Evolutionary conservation across 192 early-diverging fungal species (phyloP), one percentile per base, ranked within the genome.

Genomic region (Gamsiella multidivaricata): DNA sequence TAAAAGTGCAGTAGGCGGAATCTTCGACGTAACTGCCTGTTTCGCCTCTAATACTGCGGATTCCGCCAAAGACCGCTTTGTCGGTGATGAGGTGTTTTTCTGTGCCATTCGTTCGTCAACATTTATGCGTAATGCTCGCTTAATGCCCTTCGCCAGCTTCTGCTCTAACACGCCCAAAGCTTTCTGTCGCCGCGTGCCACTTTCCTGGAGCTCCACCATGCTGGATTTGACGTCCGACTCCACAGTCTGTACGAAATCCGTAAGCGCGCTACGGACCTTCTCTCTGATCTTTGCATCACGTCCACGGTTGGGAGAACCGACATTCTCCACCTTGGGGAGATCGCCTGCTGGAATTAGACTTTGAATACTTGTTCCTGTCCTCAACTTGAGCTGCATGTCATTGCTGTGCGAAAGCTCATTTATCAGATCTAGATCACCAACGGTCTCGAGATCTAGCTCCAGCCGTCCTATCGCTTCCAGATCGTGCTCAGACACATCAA

Each of bases 141-240:
- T 78, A 46, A 78, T 78, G 17, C 64, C 60, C 25, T 62, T 25
- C 0, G 69, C 54, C 3, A 78, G 60, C 37, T 69, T 31, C n/a
- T 54, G 36, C 18, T 78, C 74, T 29, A 78, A 11, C 5, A 18
- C 61, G 22, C 47, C 46, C 29, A 78, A 33, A 12, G 5, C 59
- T 8, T 33, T 43, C 43, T 78, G 74, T 25, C 39, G 52, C 18
- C 39, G 42, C 2, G 52, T 78, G 2, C 36, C 33, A 25, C 22
- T 33, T 8, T 49, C 18, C 1, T 33, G 10, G 12, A 59, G 25
- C 31, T 54, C 54, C 18, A 50, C 54, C 9, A 25, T 2, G 8
- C 17, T 47, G 10, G 3, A 23, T 0, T 50, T 37, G 5, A 18
- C 22, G 9, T 33, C 10, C 5, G 12, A 51, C 28, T 78, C 74